phyloP scores from a whole-genome alignment of 2,329 filamentous ascomycete species.

The Mycosphaerelloides madeirae region DNA sequence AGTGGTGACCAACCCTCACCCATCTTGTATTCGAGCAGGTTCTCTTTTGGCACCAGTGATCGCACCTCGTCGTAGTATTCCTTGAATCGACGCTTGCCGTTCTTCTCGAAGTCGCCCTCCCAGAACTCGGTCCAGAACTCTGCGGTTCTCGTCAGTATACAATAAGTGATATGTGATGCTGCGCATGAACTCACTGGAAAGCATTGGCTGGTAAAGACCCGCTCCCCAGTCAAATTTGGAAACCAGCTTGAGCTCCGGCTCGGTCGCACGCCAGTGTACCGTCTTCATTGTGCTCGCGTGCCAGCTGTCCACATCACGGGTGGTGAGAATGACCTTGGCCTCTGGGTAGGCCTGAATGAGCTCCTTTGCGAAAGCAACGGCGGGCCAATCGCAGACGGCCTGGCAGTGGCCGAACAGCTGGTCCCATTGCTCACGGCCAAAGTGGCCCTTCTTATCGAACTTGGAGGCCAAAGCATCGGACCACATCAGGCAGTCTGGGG shows the following conservation, averaged over 20 bases:
- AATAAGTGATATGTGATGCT: constrained; percentile 6
- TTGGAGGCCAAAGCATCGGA: constrained; percentile 62
- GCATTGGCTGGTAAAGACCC: constrained; percentile 65
- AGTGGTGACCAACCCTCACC: constrained; percentile 52
- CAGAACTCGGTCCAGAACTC: constrained; percentile 66
- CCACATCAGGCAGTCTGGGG: constrained; percentile 64
- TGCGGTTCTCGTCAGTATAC: constrained; percentile 13
- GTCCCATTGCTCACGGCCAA: constrained; percentile 65
- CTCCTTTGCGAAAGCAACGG: constrained; percentile 63
- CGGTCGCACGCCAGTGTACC: constrained; percentile 62
- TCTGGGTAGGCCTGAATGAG: constrained; percentile 68
- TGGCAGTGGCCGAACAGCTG: constrained; percentile 61
- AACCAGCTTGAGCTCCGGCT: constrained; percentile 55
- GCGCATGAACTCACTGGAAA: constrained; percentile 45
- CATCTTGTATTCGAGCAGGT: constrained; percentile 52
- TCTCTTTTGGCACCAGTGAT: constrained; percentile 44
- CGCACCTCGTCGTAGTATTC: constrained; percentile 53
- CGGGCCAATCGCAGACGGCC: constrained; percentile 66
- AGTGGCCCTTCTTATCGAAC: constrained; percentile 57
- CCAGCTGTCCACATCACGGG: constrained; percentile 63
- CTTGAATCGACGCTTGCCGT: constrained; percentile 59
- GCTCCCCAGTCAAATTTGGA: constrained; percentile 59
- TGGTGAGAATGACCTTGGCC: constrained; percentile 66
- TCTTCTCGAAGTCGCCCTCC: constrained; percentile 61
- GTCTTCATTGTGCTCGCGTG: constrained; percentile 60